Conservation (phyloP, 2,329 filamentous ascomycete species). For the Xylaria polymorpha region DNA sequence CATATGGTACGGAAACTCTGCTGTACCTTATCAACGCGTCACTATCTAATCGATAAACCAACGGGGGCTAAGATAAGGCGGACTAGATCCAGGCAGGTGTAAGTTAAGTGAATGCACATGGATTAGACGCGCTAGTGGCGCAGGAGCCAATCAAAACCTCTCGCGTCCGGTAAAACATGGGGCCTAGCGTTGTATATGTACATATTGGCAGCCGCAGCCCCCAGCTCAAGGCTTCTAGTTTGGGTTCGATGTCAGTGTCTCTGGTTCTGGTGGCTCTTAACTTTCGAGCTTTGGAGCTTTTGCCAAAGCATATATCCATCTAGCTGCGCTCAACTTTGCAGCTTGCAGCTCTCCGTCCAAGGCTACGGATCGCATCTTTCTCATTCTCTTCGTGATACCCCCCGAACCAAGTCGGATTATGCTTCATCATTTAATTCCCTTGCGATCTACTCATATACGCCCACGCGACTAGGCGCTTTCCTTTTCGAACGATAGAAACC, state of each 20-base stretch:
- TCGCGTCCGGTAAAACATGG: constrained; percentile 43
- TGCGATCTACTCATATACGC: constrained; percentile 7
- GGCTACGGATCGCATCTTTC: constrained; percentile 36
- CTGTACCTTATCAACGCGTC: constrained; percentile 27
- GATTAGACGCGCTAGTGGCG: constrained; percentile 5
- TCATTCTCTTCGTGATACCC: constrained; percentile 46
- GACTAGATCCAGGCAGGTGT: neutral
- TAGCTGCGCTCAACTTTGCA: constrained; percentile 5
- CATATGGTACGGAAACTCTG: neutral
- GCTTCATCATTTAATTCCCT: constrained; percentile 34
- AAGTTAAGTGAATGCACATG: neutral
- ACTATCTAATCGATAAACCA: constrained; percentile 5
- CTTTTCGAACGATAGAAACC: neutral
- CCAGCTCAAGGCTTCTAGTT: constrained; percentile 24
- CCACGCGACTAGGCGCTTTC: neutral
- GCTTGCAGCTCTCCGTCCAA: constrained; percentile 13
- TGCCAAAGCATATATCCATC: neutral
- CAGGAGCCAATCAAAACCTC: constrained; percentile 36
- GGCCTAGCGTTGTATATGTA: constrained; percentile 50
- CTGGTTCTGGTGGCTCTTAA: constrained; percentile 26
- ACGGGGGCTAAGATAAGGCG: neutral
- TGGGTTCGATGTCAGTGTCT: constrained; percentile 32
- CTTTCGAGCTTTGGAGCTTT: constrained; percentile 40
- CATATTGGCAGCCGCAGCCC: constrained; percentile 44
- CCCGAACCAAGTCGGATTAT: constrained; percentile 22